Percentiles rank a stretch among this genome's conserved stretches.
Evolutionary conservation across 768 basidiomycete species (phyloP).

Genomic region (Leucocoprinus leucothites): DNA sequence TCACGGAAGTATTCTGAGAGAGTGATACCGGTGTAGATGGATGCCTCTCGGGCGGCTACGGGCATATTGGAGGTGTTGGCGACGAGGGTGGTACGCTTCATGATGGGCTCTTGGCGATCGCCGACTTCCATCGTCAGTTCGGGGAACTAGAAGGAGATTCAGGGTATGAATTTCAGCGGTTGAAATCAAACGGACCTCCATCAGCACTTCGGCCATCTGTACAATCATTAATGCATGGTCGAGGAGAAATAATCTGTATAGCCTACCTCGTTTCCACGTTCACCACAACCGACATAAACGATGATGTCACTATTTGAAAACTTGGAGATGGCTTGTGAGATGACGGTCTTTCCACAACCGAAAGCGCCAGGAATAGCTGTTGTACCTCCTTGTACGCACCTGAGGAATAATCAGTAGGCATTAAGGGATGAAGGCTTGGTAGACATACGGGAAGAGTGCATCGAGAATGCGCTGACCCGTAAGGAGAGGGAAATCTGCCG

Average conservation of each 20-base stretch:
- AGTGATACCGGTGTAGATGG: constrained; percentile 99
- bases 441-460: constrained; percentile 87
- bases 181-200: constrained; percentile 59
- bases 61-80: constrained; percentile 99
- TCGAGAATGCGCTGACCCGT: constrained; percentile 98
- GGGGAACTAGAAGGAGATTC: constrained; percentile 57
- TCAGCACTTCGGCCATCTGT: constrained; percentile 97
- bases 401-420: constrained; percentile 21
- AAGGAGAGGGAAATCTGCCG: constrained; percentile 85
- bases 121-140: constrained; percentile 89
- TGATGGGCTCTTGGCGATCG: constrained; percentile 96
- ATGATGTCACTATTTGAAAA: constrained; percentile 99
- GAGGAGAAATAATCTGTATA: background rate
- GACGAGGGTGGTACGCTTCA: constrained; percentile 99
- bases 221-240: constrained; percentile 7
- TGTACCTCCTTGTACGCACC: constrained; percentile 95
- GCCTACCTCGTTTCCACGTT: constrained; percentile 92
- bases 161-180: background rate
- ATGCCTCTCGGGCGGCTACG: constrained; percentile 98
- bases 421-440: background rate
- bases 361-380: constrained; percentile 99
- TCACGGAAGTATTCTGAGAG: constrained; percentile 99
- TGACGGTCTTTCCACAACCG: constrained; percentile 98
- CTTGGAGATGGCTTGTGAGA: constrained; percentile 96
- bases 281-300: constrained; percentile 98